Conservation (phyloP, 192 early-diverging fungal genomes). For the Backusella mclennaniae region DNA sequence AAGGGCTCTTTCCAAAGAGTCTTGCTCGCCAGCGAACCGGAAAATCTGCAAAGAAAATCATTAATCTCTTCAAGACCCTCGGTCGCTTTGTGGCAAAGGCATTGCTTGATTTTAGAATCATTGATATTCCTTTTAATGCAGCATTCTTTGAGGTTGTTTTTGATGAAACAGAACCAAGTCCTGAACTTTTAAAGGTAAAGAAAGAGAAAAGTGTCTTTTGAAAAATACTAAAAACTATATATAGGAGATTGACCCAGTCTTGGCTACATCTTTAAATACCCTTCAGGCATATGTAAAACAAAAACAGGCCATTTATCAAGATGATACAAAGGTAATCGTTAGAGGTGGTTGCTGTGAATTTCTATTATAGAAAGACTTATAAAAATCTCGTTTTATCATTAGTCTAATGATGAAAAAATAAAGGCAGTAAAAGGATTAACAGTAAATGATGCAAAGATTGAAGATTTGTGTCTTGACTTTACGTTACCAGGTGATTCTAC, state of each 20-base stretch:
- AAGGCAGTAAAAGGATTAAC: constrained; percentile 48
- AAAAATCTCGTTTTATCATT: neutral
- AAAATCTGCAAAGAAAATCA: constrained; percentile 42
- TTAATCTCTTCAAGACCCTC: constrained; percentile 66
- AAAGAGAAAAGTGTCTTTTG: neutral
- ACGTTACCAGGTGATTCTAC: constrained; percentile 79
- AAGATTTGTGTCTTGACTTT: constrained; percentile 82
- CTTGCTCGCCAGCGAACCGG: constrained; percentile 7
- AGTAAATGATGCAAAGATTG: constrained; percentile 49
- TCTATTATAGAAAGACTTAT: neutral
- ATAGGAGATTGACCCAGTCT: constrained; percentile 60
- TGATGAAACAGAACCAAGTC: constrained; percentile 26
- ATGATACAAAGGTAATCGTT: constrained; percentile 40
- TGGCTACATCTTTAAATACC: constrained; percentile 65
- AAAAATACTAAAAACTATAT: constrained; percentile 3
- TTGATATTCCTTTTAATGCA: constrained; percentile 80
- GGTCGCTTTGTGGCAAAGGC: constrained; percentile 91
- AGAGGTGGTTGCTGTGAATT: too few relatives aligned
- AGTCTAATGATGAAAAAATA: constrained; percentile 36
- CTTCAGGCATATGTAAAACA: constrained; percentile 62
- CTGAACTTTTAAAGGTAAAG: constrained; percentile 21
- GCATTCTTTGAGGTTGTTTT: constrained; percentile 75
- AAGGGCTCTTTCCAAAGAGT: constrained; percentile 57
- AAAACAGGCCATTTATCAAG: constrained; percentile 57
- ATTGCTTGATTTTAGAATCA: constrained; percentile 78